These are phyloP conservation scores for Odonthalia washingtoniensis DNA, from an alignment of 31 red algal species.

Conservation along the genomic window DNA sequence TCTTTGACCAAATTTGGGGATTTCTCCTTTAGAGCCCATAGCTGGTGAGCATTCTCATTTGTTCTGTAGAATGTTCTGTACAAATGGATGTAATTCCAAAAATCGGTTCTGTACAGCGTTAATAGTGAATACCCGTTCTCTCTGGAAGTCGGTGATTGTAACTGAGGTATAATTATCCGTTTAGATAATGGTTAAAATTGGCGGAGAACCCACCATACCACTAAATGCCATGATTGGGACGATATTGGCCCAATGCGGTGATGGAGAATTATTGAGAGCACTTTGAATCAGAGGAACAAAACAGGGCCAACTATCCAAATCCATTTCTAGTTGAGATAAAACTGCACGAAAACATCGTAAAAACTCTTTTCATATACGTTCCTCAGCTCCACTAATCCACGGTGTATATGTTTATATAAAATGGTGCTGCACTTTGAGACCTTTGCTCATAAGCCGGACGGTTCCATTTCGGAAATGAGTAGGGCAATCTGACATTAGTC, in stretches of 20 bases:
- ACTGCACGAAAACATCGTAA: not conserved
- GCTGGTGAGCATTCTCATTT: not conserved
- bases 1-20: not conserved
- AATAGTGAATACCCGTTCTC: not conserved
- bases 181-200: not conserved
- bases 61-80: conserved; percentile 13
- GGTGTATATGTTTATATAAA: not conserved
- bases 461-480: conserved; percentile 9
- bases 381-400: not conserved
- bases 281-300: not conserved
- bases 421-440: not conserved
- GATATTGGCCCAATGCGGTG: not conserved
- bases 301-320: not conserved
- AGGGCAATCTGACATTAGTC: not conserved
- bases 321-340: not conserved
- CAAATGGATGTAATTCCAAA: not conserved
- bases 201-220: not conserved
- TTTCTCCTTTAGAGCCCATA: not conserved
- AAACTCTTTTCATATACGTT: not conserved
- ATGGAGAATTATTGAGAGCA: too few relatives aligned
- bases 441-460: not conserved
- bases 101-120: not conserved
- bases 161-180: not conserved
- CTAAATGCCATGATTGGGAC: not conserved
- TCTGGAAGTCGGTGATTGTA: conserved; percentile 3